Evolutionary conservation across 331 rosid species (phyloP).

Genomic region (Ulmus americana): DNA sequence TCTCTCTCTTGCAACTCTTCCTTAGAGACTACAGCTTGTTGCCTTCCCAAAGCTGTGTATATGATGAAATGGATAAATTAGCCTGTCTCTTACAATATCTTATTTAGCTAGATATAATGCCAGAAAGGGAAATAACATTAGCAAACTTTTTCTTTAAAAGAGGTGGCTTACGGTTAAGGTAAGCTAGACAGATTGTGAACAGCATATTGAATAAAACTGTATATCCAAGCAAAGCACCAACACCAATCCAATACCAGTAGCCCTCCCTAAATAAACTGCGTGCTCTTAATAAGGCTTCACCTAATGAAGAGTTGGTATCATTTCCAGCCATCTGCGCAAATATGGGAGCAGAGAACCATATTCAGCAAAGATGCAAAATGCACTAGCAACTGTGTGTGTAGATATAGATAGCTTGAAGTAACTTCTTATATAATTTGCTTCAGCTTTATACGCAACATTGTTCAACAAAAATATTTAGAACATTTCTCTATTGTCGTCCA

Average conservation of each 20-base stretch:
- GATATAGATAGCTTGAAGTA: background rate
- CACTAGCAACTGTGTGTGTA: constrained; percentile 7
- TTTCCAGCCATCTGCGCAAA: constrained; percentile 46
- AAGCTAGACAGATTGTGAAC: constrained; percentile 76
- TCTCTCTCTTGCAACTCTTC: constrained; percentile 81
- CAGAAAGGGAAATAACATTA: constrained; percentile 22
- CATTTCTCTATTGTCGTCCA: too few relatives aligned
- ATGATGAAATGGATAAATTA: constrained; percentile 7
- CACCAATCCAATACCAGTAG: constrained; percentile 99
- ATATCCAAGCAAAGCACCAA: constrained; percentile 92
- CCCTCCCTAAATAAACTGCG: constrained; percentile 66
- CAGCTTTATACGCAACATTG: background rate
- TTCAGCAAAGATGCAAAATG: constrained; percentile 14
- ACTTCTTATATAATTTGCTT: too few relatives aligned
- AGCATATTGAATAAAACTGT: constrained; percentile 69
- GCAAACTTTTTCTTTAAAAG: constrained; percentile 16
- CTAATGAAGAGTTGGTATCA: constrained; percentile 49
- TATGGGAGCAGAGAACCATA: constrained; percentile 18
- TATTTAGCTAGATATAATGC: constrained; percentile 14
- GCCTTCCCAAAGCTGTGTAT: constrained; percentile 70
- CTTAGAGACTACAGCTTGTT: constrained; percentile 86
- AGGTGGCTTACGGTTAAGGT: constrained; percentile 83
- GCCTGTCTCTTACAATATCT: constrained; percentile 8
- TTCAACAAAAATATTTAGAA: too few relatives aligned
- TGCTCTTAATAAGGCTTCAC: constrained; percentile 57